Evolutionary conservation across 306 rosid genomes (phyloP).

Genomic region (Glycine tomentella): DNA sequence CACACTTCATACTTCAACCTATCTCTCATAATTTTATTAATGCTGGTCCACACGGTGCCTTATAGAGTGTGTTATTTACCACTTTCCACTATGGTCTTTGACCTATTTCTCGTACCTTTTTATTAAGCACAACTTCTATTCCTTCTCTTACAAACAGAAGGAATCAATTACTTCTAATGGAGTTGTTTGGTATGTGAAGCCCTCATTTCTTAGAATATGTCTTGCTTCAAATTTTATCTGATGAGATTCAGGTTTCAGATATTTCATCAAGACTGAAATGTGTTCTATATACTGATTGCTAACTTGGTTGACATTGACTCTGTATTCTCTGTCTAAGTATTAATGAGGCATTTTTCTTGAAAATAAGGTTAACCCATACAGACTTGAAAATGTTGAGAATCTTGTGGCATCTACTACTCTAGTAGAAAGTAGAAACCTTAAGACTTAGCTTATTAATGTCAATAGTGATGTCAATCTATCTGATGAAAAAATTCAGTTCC

Average conservation of each 20-base stretch:
- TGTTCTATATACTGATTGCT: not conserved
- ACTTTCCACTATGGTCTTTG: too few species aligned
- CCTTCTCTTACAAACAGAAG: too few species aligned
- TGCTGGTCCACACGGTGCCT: too few species aligned
- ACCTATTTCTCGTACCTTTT: too few species aligned
- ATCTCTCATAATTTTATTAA: not conserved
- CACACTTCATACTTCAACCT: not conserved
- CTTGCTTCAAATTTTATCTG: slow-evolving; percentile 4
- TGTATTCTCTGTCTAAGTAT: slow-evolving; percentile 3
- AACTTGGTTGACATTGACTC: slow-evolving; percentile 11
- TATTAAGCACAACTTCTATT: too few species aligned
- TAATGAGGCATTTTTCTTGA: slow-evolving; percentile 30
- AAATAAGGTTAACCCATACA: not conserved
- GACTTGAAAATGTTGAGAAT: not conserved
- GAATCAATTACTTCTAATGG: not conserved
- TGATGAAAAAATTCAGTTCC: not conserved
- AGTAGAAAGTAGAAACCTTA: not conserved
- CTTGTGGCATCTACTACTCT: slow-evolving; percentile 21
- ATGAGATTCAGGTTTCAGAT: not conserved
- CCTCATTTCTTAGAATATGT: slow-evolving; percentile 20
- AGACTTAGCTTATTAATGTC: slow-evolving; percentile 8
- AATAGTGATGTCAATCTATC: slow-evolving; percentile 16
- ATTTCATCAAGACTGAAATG: not conserved
- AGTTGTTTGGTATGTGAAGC: slow-evolving; percentile 28
- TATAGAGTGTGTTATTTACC: too few species aligned